Conservation (phyloP, 805 yeast genomes). For the Scheffersomyces coipomensis region DNA sequence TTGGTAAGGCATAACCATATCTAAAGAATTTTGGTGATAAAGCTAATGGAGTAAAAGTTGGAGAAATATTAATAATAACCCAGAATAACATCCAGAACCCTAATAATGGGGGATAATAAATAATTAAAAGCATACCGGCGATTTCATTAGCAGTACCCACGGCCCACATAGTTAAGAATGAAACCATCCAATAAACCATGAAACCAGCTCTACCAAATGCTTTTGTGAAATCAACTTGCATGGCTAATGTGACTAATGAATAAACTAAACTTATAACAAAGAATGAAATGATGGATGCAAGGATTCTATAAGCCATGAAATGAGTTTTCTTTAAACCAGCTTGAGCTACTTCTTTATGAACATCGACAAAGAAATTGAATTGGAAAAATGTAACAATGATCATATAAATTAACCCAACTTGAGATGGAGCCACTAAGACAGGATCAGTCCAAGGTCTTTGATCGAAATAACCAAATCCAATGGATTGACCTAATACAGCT, state of each 20-base stretch:
- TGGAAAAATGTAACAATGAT: conserved; percentile 74
- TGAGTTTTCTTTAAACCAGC: conserved; percentile 40
- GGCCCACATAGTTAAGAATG: conserved; percentile 68
- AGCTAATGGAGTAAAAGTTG: conserved; percentile 66
- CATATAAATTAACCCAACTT: conserved; percentile 72
- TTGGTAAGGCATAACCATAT: conserved; percentile 68
- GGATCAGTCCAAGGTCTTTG: conserved; percentile 49
- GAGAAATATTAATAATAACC: conserved; percentile 67
- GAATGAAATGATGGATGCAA: conserved; percentile 50
- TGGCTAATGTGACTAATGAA: conserved; percentile 62
- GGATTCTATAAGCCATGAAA: conserved; percentile 52
- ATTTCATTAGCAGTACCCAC: conserved; percentile 77
- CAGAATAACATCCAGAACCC: conserved; percentile 74
- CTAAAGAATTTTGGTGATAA: conserved; percentile 56
- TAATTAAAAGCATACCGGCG: conserved; percentile 49
- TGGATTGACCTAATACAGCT: conserved; percentile 23
- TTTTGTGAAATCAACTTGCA: conserved; percentile 57
- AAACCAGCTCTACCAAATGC: conserved; percentile 71
- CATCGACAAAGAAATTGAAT: conserved; percentile 54
- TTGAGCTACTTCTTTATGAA: conserved; percentile 51
- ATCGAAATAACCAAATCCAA: conserved; percentile 40
- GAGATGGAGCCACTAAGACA: conserved; percentile 62
- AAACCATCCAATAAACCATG: conserved; percentile 69
- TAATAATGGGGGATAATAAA: conserved; percentile 57
- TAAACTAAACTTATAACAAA: conserved; percentile 58